phyloP scores from a whole-genome alignment of 768 basidiomycete genomes.

The Termitomyces sp. region DNA sequence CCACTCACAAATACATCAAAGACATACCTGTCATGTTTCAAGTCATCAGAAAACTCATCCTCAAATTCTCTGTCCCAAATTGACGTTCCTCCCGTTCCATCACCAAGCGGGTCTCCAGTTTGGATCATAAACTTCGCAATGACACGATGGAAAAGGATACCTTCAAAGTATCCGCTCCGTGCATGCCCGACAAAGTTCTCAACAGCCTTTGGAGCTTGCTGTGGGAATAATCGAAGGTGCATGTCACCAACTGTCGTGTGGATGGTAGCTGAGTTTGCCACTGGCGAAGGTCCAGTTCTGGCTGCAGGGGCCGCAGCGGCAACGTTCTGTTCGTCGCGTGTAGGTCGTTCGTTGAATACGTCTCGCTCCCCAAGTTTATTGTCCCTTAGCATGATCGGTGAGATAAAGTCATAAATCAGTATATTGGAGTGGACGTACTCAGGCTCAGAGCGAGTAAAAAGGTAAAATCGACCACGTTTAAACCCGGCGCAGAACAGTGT shows the following conservation, averaged over 20 bases:
- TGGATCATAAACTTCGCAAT: slow-evolving; percentile 99
- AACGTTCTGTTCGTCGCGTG: slow-evolving; percentile 91
- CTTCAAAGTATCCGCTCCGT: slow-evolving; percentile 87
- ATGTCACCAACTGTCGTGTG: slow-evolving; percentile 97
- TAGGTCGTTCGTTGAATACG: slow-evolving; percentile 97
- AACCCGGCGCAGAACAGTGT: slow-evolving; percentile 92
- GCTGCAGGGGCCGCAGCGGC: slow-evolving; percentile 58
- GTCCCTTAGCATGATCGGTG: slow-evolving; percentile 48
- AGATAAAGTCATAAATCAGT: neutral
- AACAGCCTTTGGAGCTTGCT: slow-evolving; percentile 90
- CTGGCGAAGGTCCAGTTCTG: slow-evolving; percentile 59
- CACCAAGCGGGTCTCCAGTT: slow-evolving; percentile 92
- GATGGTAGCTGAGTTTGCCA: slow-evolving; percentile 82
- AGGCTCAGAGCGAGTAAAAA: slow-evolving; percentile 89
- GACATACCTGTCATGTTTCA: slow-evolving; percentile 84
- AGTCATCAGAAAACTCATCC: slow-evolving; percentile 87
- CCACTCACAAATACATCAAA: neutral
- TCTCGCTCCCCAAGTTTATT: slow-evolving; percentile 88
- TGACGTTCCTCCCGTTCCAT: slow-evolving; percentile 88
- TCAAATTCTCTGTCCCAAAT: slow-evolving; percentile 92
- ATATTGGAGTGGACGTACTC: slow-evolving; percentile 55
- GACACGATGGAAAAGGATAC: slow-evolving; percentile 93
- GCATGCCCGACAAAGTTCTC: slow-evolving; percentile 97
- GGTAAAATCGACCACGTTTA: slow-evolving; percentile 90
- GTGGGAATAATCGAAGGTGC: slow-evolving; percentile 83